A percentile compares a stretch with the other conserved stretches of the same genome.
phyloP scores from a whole-genome alignment of 192 early-diverging fungal genomes.

The Rhizoclosmatium globosum region DNA sequence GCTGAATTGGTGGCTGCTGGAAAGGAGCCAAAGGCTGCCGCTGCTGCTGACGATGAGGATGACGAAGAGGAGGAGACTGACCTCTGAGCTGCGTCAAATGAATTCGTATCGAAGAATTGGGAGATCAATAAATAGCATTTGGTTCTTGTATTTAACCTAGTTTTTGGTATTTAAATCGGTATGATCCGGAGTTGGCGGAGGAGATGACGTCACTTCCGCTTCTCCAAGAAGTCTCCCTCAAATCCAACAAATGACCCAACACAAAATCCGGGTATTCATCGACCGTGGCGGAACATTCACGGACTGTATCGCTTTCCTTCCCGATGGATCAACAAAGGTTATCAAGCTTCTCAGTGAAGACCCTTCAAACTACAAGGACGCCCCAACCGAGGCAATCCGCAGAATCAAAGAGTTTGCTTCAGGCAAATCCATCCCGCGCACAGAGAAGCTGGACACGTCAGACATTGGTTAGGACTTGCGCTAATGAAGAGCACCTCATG shows the following conservation, averaged over 20 bases:
- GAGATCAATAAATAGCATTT: background rate
- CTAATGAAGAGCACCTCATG: no score
- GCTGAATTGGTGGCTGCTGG: slow-evolving; percentile 29
- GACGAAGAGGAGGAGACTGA: slow-evolving; percentile 37
- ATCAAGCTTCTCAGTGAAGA: slow-evolving; percentile 94
- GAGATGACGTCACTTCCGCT: background rate
- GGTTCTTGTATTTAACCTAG: background rate
- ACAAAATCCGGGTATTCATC: slow-evolving; percentile 67
- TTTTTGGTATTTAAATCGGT: background rate
- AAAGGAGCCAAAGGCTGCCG: slow-evolving; percentile 18
- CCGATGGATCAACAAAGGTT: slow-evolving; percentile 70
- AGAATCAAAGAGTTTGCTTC: slow-evolving; percentile 84
- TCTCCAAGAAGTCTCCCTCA: background rate
- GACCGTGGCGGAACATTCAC: slow-evolving; percentile 98
- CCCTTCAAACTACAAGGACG: slow-evolving; percentile 88
- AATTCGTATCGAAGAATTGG: background rate
- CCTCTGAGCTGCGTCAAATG: slow-evolving; percentile 19
- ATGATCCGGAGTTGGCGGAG: background rate
- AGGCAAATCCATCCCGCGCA: slow-evolving; percentile 71
- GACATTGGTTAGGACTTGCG: slow-evolving; percentile 58
- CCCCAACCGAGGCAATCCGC: slow-evolving; percentile 91
- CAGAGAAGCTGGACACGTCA: slow-evolving; percentile 76
- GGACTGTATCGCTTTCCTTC: slow-evolving; percentile 86
- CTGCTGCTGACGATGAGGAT: slow-evolving; percentile 4
- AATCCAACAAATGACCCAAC: background rate